Evolutionary conservation across 208 protist species (phyloP), one percentile per base, ranked within the genome.

Genomic region (Crithidia bombi): DNA sequence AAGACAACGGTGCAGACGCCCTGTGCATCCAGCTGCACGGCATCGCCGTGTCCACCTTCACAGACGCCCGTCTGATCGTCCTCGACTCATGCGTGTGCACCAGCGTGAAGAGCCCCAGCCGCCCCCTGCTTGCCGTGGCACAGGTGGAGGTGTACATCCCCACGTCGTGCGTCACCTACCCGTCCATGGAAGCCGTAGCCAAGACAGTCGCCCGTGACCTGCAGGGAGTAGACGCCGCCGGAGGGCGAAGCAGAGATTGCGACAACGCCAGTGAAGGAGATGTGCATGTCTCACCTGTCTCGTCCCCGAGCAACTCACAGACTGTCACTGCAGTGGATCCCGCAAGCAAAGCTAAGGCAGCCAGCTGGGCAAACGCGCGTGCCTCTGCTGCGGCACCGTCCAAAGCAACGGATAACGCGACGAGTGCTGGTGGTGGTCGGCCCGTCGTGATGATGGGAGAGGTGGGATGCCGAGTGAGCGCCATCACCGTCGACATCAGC

Each of bases 401-500:
- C 19, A 43, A 43, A n/a, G n/a, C 52, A 43, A 43, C 52, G 3
- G n/a, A 5, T 26, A n/a, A 58, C 3, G 33, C 32, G 10, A 15
- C n/a, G 9, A 43, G 33, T 58, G 25, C 23, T 7, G 28, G 5
- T 11, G 36, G 62, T 32, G 26, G 25, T 2, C 41, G 36, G 17
- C 30, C 15, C 1, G 56, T 71, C 14, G 47, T 71, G 21, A 65
- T 69, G 65, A 51, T 50, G 52, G 41, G 56, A 12, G 71, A 77
- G 25, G 64, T 77, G 25, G 56, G 55, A 17, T 71, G 54, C 46
- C 56, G 57, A 10, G 35, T 77, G 9, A 57, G 71, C 43, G 17
- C 71, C 28, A 47, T 77, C n/a, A 67, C 47, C 21, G 49, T 77
- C 30, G 71, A 77, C 57, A 52, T 77, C 64, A 77, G 71, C 41